These are phyloP conservation scores for Rhynchosporium agropyri DNA, from an alignment of 2,329 filamentous ascomycete species.

Conservation along the genomic window DNA sequence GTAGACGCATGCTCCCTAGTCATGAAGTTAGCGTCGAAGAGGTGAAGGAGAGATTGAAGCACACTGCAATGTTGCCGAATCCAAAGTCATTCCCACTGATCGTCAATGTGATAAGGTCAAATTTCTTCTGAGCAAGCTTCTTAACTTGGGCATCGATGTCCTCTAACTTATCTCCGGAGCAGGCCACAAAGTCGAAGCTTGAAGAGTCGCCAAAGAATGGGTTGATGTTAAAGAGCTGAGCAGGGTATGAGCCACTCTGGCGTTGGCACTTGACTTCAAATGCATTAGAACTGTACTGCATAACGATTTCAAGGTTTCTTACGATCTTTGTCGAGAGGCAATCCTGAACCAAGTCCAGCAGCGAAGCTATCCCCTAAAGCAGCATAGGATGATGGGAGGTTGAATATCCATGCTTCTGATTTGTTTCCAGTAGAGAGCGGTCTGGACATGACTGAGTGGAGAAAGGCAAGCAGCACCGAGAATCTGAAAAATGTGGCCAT, in stretches of 20 bases:
- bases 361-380: constrained; percentile 17
- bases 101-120: constrained; percentile 14
- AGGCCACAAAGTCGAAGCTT: constrained; percentile 7
- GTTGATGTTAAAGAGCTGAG: constrained; percentile 1
- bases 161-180: constrained; percentile 9
- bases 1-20: constrained; percentile 11
- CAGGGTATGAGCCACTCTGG: constrained; percentile 15
- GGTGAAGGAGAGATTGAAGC: neutral
- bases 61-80: constrained; percentile 9
- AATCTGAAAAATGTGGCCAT: neutral
- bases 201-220: neutral
- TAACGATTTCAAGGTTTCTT: neutral
- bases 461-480: constrained; percentile 4
- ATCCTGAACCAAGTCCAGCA: constrained; percentile 11
- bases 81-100: constrained; percentile 14
- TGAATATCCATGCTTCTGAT: neutral
- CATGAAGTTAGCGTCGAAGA: neutral
- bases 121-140: constrained; percentile 13
- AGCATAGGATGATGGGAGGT: constrained; percentile 12
- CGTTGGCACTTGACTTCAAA: constrained; percentile 8
- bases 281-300: neutral
- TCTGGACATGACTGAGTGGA: neutral
- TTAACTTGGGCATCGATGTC: constrained; percentile 15
- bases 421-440: neutral
- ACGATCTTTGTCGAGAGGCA: constrained; percentile 1